Conservation (phyloP, 139 green algal genomes). For the Chlorella sp. region DNA sequence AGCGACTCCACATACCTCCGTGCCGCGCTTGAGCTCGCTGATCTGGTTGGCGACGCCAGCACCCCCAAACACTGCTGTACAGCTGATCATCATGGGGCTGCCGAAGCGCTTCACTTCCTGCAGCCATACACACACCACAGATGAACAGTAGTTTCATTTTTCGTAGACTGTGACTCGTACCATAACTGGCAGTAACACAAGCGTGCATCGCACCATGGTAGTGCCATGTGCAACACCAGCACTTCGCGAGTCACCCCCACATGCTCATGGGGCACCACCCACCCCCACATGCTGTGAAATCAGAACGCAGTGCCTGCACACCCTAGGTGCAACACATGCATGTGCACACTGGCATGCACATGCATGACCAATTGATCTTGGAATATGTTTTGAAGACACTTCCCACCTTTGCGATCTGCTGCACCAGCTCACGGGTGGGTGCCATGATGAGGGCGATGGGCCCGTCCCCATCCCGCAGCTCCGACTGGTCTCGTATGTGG, state of each 20-base stretch:
- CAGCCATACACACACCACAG: not conserved
- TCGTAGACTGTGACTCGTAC: not conserved
- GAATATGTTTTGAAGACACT: not conserved
- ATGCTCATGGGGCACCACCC: too few species aligned
- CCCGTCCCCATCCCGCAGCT: constrained; percentile 72
- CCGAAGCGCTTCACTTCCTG: constrained; percentile 75
- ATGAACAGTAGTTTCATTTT: not conserved
- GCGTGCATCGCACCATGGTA: too few species aligned
- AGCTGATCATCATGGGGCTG: constrained; percentile 52
- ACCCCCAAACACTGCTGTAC: constrained; percentile 86
- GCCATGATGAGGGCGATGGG: constrained; percentile 91
- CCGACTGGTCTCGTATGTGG: constrained; percentile 92
- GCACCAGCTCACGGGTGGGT: constrained; percentile 91
- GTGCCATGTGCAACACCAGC: too few species aligned
- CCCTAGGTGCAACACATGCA: too few species aligned
- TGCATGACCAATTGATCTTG: not conserved
- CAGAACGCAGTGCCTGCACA: too few species aligned
- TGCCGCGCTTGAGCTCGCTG: constrained; percentile 87
- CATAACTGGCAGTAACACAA: too few species aligned
- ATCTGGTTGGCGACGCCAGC: constrained; percentile 87
- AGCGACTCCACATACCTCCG: too few species aligned
- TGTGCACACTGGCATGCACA: not conserved
- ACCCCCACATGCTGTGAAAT: too few species aligned
- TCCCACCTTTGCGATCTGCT: constrained; percentile 65
- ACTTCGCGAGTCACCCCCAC: too few species aligned